Evolutionary conservation across 2,329 filamentous ascomycete species (phyloP), one percentile per base, ranked within the genome.

Genomic region (Aulographum hederae): DNA sequence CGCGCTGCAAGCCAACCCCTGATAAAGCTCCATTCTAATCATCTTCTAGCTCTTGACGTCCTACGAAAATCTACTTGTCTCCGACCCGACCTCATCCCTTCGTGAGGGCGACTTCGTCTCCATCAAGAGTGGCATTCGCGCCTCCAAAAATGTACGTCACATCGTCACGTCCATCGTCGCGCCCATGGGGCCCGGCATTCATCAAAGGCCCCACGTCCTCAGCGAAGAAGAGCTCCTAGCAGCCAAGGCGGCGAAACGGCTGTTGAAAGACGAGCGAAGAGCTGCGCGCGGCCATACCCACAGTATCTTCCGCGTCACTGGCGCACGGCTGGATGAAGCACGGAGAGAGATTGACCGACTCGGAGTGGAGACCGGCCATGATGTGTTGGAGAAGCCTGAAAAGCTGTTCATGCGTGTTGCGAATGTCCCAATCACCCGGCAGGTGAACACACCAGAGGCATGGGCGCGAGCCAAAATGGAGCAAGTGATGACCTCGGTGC

Each of bases 121-220:
- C 38, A 78, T 86, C 43, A 60, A 63, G 5, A 64, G 71, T 4
- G 73, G 73, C 34, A 73, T 66, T 65, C 68, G 69, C 32, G 72
- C 69, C 26, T 70, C 70, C 38, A 57, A 62, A 39, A 13, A 10
- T 13, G 21, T 13, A 13, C 21, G 21, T 13, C 78, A 86, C 44
- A 72, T 85, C 21, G 73, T 89, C 18, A 72, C 74, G 40, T 61
- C 67, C 38, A 84, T 89, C 42, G 67, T 86, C 38, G 73, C 78
- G 3, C 79, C 77, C 2, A 70, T 68, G 36, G 76, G 77, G 13
- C 57, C 59, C 2, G 64, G 72, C 2, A 67, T 79, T 32, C 61
- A 71, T 18, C 61, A 68, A 34, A 62, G 80, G 5, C 72, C 76
- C 4, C 62, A 69, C 0, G 61, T 89, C 8, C 74, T 75, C 17